Conservation (phyloP, 257 asterid genomes). For the Linaria vulgaris region DNA sequence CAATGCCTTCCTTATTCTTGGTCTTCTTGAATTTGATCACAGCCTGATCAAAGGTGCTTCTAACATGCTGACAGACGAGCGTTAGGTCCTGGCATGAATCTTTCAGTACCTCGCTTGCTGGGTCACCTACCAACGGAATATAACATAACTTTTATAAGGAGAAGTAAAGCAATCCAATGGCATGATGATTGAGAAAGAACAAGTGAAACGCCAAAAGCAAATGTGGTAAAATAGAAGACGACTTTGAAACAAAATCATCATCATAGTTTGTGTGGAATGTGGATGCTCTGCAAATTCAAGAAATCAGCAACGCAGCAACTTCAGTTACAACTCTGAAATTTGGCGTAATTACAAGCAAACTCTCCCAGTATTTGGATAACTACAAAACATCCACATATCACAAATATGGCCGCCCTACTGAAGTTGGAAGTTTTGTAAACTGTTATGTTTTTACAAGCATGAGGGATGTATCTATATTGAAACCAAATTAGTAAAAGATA, state of each 20-base stretch:
- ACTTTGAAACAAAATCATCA: not conserved
- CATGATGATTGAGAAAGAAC: not conserved
- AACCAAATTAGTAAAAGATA: no score
- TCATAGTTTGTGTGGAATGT: no score
- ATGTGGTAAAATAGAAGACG: not conserved
- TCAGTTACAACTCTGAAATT: no score
- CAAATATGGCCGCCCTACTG: no score
- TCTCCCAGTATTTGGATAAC: no score
- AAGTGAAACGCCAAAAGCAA: not conserved
- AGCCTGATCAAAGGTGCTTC: conserved; percentile 70
- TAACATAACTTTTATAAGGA: not conserved
- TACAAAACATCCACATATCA: no score
- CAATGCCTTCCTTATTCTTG: conserved; percentile 40
- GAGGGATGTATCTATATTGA: no score
- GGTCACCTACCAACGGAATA: conserved; percentile 54
- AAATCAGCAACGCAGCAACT: no score
- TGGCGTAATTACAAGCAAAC: no score
- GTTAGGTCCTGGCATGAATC: conserved; percentile 83
- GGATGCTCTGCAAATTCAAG: no score
- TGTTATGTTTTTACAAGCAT: no score
- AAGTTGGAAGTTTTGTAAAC: no score
- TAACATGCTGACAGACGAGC: conserved; percentile 66
- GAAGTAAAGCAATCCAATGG: not conserved
- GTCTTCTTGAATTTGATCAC: conserved; percentile 53
- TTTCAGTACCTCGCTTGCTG: conserved; percentile 78